Conservation (phyloP, 139 green algal genomes). For the Astrephomene gubernaculifera region DNA sequence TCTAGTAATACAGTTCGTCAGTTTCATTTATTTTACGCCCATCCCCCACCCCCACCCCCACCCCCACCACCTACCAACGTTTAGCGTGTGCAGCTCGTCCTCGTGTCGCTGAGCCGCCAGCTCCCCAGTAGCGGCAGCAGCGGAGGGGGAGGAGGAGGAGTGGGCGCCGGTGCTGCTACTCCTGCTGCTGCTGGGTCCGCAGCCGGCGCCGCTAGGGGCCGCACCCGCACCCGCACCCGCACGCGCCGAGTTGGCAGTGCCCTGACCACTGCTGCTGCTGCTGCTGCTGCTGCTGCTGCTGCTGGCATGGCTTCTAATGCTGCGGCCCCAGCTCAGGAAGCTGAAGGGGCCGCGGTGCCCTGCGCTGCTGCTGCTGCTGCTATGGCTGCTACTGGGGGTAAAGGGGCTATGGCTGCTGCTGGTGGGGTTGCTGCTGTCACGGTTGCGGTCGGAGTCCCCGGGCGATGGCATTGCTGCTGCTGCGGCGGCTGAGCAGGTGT, state of each 20-base stretch:
- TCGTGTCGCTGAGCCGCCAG: neutral
- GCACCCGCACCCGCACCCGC: neutral
- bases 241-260: neutral
- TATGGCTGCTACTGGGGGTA: too few relatives aligned
- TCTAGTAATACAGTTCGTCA: neutral
- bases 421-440: neutral
- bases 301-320: too few relatives aligned
- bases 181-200: too few relatives aligned
- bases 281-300: neutral
- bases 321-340: too few relatives aligned
- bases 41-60: neutral
- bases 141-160: too few relatives aligned
- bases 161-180: too few relatives aligned
- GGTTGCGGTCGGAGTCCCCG: neutral
- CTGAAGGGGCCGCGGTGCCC: too few relatives aligned
- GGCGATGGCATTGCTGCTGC: neutral
- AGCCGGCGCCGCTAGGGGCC: neutral
- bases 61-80: slow-evolving; percentile 47
- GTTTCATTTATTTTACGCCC: neutral
- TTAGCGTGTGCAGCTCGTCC: slow-evolving; percentile 54
- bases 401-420: too few relatives aligned
- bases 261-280: neutral
- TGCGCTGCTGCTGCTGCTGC: too few relatives aligned
- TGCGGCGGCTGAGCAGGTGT: neutral
- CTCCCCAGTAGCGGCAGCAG: too few relatives aligned